A percentile compares a stretch with the other conserved stretches of the same genome.
Evolutionary conservation across 306 rosid species (phyloP).

Genomic region (Fragaria iinumae): DNA sequence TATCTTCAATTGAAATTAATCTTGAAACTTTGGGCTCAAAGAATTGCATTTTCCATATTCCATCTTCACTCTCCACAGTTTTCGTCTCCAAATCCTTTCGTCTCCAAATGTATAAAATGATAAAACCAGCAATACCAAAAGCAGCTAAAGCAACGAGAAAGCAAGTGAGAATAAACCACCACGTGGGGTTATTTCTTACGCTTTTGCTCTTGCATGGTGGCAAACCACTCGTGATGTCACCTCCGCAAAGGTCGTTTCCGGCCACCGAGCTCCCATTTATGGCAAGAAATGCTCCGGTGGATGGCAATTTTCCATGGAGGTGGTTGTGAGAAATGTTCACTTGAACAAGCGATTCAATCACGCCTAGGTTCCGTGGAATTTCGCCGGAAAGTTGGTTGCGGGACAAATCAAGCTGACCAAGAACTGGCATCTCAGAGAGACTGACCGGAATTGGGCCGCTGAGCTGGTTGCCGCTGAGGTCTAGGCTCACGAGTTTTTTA

Average conservation of each 20-base stretch:
- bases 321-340: conserved; percentile 77
- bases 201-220: conserved; percentile 50
- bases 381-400: conserved; percentile 68
- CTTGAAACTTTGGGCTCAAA: conserved; percentile 43
- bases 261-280: conserved; percentile 65
- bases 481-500: conserved; percentile 64
- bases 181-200: conserved; percentile 22
- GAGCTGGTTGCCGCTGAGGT: conserved; percentile 60
- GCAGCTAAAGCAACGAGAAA: conserved; percentile 32
- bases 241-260: conserved; percentile 68
- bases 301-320: conserved; percentile 66
- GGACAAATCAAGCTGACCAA: conserved; percentile 72
- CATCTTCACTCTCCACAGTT: conserved; percentile 57
- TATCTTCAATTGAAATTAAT: conserved; percentile 41
- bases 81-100: conserved; percentile 34
- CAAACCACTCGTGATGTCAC: conserved; percentile 38
- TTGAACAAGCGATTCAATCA: conserved; percentile 59
- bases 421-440: conserved; percentile 65
- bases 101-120: conserved; percentile 33
- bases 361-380: conserved; percentile 60
- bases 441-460: conserved; percentile 52
- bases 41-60: conserved; percentile 64
- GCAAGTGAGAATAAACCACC: conserved; percentile 48
- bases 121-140: conserved; percentile 21
- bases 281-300: conserved; percentile 70